A percentile compares a stretch with the other conserved stretches of the same genome.
phyloP scores from a whole-genome alignment of 2,329 filamentous ascomycete genomes.

The Pseudogymnoascus sp. region DNA sequence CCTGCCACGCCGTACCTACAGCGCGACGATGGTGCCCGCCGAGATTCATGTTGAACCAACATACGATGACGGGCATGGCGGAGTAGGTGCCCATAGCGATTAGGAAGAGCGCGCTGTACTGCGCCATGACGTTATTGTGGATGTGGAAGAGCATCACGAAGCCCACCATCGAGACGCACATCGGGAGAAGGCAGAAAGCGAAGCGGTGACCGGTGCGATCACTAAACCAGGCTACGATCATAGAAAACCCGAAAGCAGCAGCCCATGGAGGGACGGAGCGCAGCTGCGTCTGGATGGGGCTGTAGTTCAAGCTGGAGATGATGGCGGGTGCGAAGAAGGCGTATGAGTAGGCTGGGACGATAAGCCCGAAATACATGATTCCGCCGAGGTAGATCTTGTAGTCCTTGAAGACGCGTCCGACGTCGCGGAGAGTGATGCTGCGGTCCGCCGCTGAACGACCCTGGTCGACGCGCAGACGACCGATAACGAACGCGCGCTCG shows the following conservation, averaged over 20 bases:
- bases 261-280: constrained; percentile 52
- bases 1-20: constrained; percentile 66
- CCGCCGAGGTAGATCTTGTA: constrained; percentile 65
- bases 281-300: constrained; percentile 41
- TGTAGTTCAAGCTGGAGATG: constrained; percentile 57
- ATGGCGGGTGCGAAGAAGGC: constrained; percentile 71
- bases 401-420: constrained; percentile 59
- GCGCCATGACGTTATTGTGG: constrained; percentile 54
- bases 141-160: constrained; percentile 67
- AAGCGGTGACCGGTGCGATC: constrained; percentile 68
- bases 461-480: constrained; percentile 59
- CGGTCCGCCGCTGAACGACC: constrained; percentile 57
- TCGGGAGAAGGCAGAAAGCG: constrained; percentile 59
- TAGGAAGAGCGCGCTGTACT: constrained; percentile 77
- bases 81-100: constrained; percentile 72
- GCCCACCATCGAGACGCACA: constrained; percentile 60
- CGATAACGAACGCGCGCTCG: constrained; percentile 57
- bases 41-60: constrained; percentile 77
- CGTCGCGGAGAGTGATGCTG: constrained; percentile 42
- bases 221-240: constrained; percentile 63
- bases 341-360: constrained; percentile 70
- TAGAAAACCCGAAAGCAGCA: constrained; percentile 69
- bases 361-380: constrained; percentile 73
- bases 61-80: constrained; percentile 82
- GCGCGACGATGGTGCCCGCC: constrained; percentile 62